Evolutionary conservation across 495 filamentous ascomycete species (phyloP), one percentile per base, ranked within the genome.

Genomic region (Aspergillus baeticus): DNA sequence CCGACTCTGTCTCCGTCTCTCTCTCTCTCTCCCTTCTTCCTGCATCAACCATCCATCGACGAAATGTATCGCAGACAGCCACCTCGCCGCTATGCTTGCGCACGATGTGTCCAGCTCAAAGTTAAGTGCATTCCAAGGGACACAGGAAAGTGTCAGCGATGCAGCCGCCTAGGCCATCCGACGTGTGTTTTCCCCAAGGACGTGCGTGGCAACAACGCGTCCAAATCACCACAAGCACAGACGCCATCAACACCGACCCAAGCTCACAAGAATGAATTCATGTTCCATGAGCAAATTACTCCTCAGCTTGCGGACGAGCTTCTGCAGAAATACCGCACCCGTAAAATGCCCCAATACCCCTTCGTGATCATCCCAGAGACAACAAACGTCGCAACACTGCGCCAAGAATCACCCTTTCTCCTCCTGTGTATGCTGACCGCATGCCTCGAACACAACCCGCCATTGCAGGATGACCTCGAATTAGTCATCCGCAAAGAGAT

Each of bases 361-460:
- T 52, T 52, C 14, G 49, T 39, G 4, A n/a, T 52, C 6, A 21
- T 52, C 13, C 34, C 49, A 17, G n/a, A n/a, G 6, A 15, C 38
- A 10, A 14, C 26, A 7, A 14, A 20, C 26, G 8, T 54, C 33
- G 23, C 18, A 2, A 17, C 14, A 35, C 23, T 54, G 13, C 29
- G 52, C 6, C 10, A 47, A n/a, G 15, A 55, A 17, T 47, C 20
- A 11, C 42, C 53, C 1, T 47, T 55, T 13, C 53, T 55, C 31
- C 42, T 55, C 5, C 22, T 53, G 33, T 55, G 53, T 20, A 47
- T 47, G 17, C 18, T 47, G 1, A 55, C 43, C 11, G 53, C 53
- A 1, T 48, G 1, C 18, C 31, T 39, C 17, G 31, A 55, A 13
- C 42, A 47, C 15, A 38, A 48, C 0, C 53, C 41, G 1, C 6